Conservation (phyloP, 345 rosid species). For the Ceriops decandra region DNA sequence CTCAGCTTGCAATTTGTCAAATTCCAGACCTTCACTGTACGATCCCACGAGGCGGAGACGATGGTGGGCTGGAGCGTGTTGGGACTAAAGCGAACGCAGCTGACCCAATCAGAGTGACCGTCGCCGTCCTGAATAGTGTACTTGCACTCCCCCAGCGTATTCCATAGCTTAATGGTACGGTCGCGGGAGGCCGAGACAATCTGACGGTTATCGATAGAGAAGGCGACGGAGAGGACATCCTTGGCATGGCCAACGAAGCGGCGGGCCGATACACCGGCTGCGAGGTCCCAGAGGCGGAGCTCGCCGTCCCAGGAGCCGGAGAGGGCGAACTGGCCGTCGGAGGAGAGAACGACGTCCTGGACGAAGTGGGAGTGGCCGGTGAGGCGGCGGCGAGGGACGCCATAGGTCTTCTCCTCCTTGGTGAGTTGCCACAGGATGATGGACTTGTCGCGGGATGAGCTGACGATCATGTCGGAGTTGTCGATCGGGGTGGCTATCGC, state of each 20-base stretch:
- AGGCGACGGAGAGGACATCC: slow-evolving; percentile 90
- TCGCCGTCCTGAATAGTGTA: slow-evolving; percentile 86
- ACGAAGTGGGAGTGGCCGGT: slow-evolving; percentile 97
- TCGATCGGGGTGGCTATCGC: slow-evolving; percentile 94
- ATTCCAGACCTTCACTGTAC: slow-evolving; percentile 92
- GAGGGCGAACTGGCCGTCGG: slow-evolving; percentile 95
- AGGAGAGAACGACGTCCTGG: slow-evolving; percentile 91
- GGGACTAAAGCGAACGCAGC: slow-evolving; percentile 94
- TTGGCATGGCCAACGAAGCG: slow-evolving; percentile 93
- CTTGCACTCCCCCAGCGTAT: slow-evolving; percentile 95
- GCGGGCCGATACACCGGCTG: slow-evolving; percentile 66
- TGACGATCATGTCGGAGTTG: slow-evolving; percentile 83
- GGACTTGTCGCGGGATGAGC: slow-evolving; percentile 95
- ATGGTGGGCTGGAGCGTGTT: slow-evolving; percentile 72
- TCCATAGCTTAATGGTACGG: slow-evolving; percentile 89
- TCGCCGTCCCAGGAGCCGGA: slow-evolving; percentile 99
- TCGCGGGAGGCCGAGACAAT: slow-evolving; percentile 96
- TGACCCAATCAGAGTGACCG: slow-evolving; percentile 85
- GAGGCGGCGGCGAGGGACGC: slow-evolving; percentile 81
- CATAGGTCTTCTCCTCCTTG: slow-evolving; percentile 78
- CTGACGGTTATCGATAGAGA: slow-evolving; percentile 95
- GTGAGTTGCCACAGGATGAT: slow-evolving; percentile 84
- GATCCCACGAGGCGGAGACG: slow-evolving; percentile 91
- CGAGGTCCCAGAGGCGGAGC: slow-evolving; percentile 96
- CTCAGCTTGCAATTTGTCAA: slow-evolving; percentile 85